Conservation (phyloP, 306 rosid species). For the Lablab purpureus region DNA sequence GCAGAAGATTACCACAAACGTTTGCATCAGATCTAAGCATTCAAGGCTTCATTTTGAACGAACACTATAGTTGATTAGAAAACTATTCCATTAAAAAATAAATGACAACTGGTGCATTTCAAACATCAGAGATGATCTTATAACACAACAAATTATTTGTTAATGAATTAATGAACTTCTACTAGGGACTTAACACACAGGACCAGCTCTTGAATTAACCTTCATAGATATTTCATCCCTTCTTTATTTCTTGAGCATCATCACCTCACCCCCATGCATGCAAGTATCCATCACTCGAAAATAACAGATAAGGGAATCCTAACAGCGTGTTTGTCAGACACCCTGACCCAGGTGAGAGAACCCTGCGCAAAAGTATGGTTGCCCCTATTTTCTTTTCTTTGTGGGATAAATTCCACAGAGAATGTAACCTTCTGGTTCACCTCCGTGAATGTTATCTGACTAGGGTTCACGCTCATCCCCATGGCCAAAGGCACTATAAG, state of each 20-base stretch:
- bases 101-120: background rate
- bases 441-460: conserved; percentile 46
- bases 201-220: background rate
- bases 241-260: conserved; percentile 15
- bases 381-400: conserved; percentile 33
- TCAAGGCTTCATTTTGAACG: background rate
- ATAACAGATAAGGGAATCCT: conserved; percentile 56
- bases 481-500: conserved; percentile 46
- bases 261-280: background rate
- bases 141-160: conserved; percentile 12
- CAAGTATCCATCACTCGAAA: conserved; percentile 31
- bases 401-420: conserved; percentile 48
- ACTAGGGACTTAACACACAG: background rate
- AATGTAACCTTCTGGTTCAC: conserved; percentile 53
- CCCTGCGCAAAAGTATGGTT: conserved; percentile 51
- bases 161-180: background rate
- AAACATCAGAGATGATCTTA: conserved; percentile 7
- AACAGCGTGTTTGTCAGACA: conserved; percentile 52
- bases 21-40: background rate
- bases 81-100: background rate
- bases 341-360: conserved; percentile 63
- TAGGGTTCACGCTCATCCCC: conserved; percentile 51
- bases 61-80: background rate
- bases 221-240: background rate
- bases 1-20: background rate